Conservation (phyloP, 1,139 yeast genomes). For the Taphrina wiesneri region DNA sequence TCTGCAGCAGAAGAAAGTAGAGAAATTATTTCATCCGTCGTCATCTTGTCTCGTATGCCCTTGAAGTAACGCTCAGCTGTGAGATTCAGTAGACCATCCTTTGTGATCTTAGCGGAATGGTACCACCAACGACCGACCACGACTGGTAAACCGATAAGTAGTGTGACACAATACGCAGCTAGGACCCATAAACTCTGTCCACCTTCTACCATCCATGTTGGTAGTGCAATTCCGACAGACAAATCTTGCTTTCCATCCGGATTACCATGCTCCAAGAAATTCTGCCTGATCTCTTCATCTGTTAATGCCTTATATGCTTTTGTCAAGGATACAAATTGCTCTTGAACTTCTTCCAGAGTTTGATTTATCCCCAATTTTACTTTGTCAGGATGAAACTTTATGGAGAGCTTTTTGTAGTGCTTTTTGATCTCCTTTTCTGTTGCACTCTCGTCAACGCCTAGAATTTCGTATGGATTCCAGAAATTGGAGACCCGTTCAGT, state of each 20-base stretch:
- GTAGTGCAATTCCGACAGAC: constrained; percentile 96
- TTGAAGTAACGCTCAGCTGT: constrained; percentile 69
- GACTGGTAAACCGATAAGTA: constrained; percentile 76
- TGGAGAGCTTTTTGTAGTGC: constrained; percentile 79
- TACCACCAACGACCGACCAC: constrained; percentile 86
- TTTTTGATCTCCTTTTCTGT: constrained; percentile 76
- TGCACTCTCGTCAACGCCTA: constrained; percentile 68
- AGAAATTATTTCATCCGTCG: constrained; percentile 58
- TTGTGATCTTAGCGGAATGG: constrained; percentile 75
- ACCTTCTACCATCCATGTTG: constrained; percentile 86
- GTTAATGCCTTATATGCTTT: constrained; percentile 95
- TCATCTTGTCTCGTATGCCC: constrained; percentile 70
- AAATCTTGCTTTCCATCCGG: constrained; percentile 97
- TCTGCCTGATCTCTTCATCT: constrained; percentile 80
- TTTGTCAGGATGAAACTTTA: constrained; percentile 93
- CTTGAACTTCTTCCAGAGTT: constrained; percentile 67
- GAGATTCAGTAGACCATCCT: constrained; percentile 75
- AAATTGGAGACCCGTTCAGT: constrained; percentile 48
- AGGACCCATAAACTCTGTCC: constrained; percentile 68
- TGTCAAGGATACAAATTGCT: constrained; percentile 74
- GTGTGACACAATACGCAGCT: constrained; percentile 65
- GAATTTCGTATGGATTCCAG: constrained; percentile 88
- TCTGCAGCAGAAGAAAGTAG: constrained; percentile 69
- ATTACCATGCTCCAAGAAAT: constrained; percentile 84
- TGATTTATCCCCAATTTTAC: constrained; percentile 60